phyloP scores from a whole-genome alignment of 805 yeast genomes.

The Sungouiella blattae region DNA sequence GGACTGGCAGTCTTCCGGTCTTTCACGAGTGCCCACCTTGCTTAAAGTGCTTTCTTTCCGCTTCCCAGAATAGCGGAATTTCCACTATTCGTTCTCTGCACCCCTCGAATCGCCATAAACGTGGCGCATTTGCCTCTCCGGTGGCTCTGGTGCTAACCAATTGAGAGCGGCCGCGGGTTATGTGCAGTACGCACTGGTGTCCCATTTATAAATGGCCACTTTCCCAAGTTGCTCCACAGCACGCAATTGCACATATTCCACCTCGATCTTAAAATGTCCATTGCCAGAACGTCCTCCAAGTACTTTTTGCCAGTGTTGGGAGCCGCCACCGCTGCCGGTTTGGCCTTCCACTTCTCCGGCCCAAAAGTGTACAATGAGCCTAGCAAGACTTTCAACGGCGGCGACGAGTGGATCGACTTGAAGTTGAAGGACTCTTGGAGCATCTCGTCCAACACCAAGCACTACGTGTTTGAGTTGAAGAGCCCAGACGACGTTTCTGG shows the following conservation, averaged over 20 bases:
- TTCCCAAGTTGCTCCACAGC: neutral
- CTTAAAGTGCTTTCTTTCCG: too few species aligned
- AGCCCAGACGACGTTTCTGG: slow-evolving; percentile 68
- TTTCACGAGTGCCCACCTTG: too few species aligned
- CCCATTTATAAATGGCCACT: slow-evolving; percentile 1
- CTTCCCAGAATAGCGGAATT: too few species aligned
- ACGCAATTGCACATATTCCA: neutral
- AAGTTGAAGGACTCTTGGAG: slow-evolving; percentile 48
- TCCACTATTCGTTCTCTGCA: too few species aligned
- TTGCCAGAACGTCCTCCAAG: slow-evolving; percentile 20
- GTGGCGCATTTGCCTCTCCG: too few species aligned
- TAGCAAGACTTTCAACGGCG: slow-evolving; percentile 54
- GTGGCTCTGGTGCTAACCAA: neutral
- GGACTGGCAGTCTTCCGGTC: too few species aligned
- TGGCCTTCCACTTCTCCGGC: slow-evolving; percentile 27
- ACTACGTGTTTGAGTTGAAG: slow-evolving; percentile 68
- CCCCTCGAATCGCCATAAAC: too few species aligned
- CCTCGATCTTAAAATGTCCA: slow-evolving; percentile 20
- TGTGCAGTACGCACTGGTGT: neutral
- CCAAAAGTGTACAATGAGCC: slow-evolving; percentile 32
- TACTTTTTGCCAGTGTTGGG: slow-evolving; percentile 28
- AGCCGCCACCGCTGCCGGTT: slow-evolving; percentile 33
- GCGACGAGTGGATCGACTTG: slow-evolving; percentile 69
- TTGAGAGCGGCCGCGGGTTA: too few species aligned
- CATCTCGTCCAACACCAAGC: slow-evolving; percentile 61